Evolutionary conservation across 1,284 basidiomycete genomes (phyloP).

Genomic region (Irpex lacteus): DNA sequence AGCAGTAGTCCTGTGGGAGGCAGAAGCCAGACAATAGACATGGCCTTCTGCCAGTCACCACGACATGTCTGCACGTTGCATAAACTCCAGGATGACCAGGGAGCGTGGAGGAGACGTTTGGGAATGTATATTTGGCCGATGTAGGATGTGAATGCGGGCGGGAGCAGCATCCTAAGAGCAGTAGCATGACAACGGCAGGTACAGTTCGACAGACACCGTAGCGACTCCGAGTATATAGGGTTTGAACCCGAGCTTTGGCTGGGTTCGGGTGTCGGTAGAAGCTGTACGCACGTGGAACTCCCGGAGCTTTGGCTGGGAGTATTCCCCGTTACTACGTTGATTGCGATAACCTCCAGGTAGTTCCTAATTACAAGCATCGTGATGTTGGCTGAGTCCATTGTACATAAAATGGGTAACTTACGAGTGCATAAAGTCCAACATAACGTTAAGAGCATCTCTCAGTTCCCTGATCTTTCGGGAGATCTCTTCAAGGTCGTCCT

Average conservation of each 20-base stretch:
- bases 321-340: not conserved
- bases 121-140: not conserved
- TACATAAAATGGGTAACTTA: not conserved
- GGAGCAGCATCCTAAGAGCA: not conserved
- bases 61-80: not conserved
- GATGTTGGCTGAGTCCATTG: not conserved
- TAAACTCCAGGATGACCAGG: not conserved
- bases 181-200: not conserved
- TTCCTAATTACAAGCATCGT: not conserved
- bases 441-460: not conserved
- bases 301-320: too few relatives aligned
- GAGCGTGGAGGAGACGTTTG: not conserved
- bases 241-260: too few relatives aligned
- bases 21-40: not conserved
- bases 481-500: not conserved
- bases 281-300: too few relatives aligned
- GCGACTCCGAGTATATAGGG: too few relatives aligned
- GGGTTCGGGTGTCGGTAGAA: too few relatives aligned
- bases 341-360: not conserved
- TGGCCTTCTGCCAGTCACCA: not conserved
- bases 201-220: not conserved
- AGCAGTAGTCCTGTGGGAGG: not conserved
- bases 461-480: not conserved
- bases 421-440: not conserved
- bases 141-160: not conserved